A percentile compares a stretch with the other conserved stretches of the same genome.
Evolutionary conservation across 306 rosid genomes (phyloP).

Genomic region (Sicyos edulis): DNA sequence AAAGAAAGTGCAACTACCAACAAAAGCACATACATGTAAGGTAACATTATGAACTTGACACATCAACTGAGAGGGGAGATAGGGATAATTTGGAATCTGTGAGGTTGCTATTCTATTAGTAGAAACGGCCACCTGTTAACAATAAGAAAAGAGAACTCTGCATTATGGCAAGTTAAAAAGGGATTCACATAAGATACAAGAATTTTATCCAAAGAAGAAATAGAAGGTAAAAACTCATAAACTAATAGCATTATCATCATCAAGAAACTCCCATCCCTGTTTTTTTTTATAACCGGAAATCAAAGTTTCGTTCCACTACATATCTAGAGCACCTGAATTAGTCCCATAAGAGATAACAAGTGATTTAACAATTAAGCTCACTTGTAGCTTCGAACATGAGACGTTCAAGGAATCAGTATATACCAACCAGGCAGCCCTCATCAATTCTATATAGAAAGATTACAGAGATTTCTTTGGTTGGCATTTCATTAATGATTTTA

Average conservation of each 20-base stretch:
- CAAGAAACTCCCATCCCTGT: too few relatives aligned
- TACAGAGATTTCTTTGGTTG: background rate
- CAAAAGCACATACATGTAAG: slow-evolving; percentile 54
- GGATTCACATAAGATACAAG: background rate
- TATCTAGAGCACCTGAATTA: too few relatives aligned
- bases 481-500: background rate
- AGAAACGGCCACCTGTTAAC: slow-evolving; percentile 78
- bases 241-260: background rate
- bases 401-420: too few relatives aligned
- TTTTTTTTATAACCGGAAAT: too few relatives aligned
- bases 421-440: too few relatives aligned
- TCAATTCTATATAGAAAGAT: background rate
- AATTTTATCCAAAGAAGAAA: background rate
- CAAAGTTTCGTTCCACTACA: too few relatives aligned
- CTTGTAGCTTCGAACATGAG: too few relatives aligned
- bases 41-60: slow-evolving; percentile 86
- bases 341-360: too few relatives aligned
- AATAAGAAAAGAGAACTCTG: background rate
- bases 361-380: too few relatives aligned
- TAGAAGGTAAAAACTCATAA: background rate
- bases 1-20: background rate
- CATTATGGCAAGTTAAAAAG: background rate
- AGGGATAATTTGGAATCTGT: slow-evolving; percentile 89
- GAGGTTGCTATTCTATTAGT: slow-evolving; percentile 84
- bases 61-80: slow-evolving; percentile 76